These are phyloP conservation scores for Solanum chiquidenum DNA, from an alignment of 257 asterid species.

Conservation along the genomic window DNA sequence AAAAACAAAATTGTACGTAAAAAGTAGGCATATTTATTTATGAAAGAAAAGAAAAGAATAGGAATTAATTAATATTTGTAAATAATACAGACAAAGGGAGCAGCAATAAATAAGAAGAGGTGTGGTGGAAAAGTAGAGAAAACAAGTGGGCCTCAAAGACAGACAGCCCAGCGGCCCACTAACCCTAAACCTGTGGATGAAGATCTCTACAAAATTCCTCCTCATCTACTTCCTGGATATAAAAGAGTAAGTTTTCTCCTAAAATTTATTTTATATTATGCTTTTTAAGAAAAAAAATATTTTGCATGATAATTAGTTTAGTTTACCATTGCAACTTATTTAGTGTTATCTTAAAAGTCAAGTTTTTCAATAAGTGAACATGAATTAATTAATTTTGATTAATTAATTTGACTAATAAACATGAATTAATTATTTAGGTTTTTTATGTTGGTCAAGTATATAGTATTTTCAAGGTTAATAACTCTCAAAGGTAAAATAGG, in stretches of 20 bases:
- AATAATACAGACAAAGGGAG: neutral
- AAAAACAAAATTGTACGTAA: neutral
- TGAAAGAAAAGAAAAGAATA: neutral
- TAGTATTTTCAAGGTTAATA: neutral
- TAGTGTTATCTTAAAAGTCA: neutral
- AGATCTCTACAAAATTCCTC: slow-evolving; percentile 83
- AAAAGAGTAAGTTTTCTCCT: slow-evolving; percentile 29
- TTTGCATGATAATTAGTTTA: neutral
- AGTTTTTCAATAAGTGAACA: neutral
- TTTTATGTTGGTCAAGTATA: neutral
- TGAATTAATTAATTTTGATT: too few relatives aligned
- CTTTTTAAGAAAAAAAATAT: neutral
- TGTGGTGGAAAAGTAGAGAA: neutral
- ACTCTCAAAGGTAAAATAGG: too few relatives aligned
- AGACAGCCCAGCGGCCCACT: neutral
- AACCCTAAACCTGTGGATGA: slow-evolving; percentile 74
- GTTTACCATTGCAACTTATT: neutral
- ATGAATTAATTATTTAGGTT: too few relatives aligned
- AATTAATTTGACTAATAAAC: too few relatives aligned
- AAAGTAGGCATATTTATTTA: neutral
- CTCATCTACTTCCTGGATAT: slow-evolving; percentile 46
- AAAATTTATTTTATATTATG: neutral
- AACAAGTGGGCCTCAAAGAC: slow-evolving; percentile 12
- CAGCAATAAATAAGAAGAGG: neutral
- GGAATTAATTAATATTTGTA: neutral